Percentiles rank a stretch among this genome's conserved stretches.
Conservation (phyloP, 306 rosid species). For the Begonia loranthoides region DNA sequence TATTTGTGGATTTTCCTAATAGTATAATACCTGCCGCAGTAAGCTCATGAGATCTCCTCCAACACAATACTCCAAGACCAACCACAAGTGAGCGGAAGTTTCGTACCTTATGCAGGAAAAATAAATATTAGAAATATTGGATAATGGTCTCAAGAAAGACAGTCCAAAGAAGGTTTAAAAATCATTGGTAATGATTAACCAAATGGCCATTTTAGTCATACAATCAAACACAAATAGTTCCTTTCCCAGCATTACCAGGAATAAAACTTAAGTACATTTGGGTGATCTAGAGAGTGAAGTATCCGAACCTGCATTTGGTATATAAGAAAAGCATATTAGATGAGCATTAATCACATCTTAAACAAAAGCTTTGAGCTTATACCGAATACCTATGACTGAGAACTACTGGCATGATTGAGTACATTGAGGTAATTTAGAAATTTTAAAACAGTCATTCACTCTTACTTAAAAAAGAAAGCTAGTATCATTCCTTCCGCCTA, state of each 20-base stretch:
- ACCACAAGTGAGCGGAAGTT: conserved; percentile 96
- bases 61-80: conserved; percentile 88
- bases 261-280: conserved; percentile 66
- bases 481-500: too few species aligned
- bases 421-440: background rate
- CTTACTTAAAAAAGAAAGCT: too few species aligned
- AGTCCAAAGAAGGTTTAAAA: background rate
- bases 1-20: too few species aligned
- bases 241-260: conserved; percentile 38
- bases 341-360: too few species aligned
- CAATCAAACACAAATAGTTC: background rate
- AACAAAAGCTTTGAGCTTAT: too few species aligned
- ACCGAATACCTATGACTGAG: too few species aligned
- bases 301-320: conserved; percentile 60
- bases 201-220: background rate
- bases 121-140: background rate
- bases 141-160: background rate
- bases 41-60: conserved; percentile 86
- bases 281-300: conserved; percentile 74
- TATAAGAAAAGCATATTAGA: background rate
- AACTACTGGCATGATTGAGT: background rate
- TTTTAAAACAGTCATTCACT: background rate
- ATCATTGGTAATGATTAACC: too few species aligned
- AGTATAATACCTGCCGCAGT: conserved; percentile 55
- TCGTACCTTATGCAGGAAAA: conserved; percentile 58